Base-by-base conservation (phyloP, 2,329 filamentous ascomycete genomes). In the Aspergillus sp. region DNA sequence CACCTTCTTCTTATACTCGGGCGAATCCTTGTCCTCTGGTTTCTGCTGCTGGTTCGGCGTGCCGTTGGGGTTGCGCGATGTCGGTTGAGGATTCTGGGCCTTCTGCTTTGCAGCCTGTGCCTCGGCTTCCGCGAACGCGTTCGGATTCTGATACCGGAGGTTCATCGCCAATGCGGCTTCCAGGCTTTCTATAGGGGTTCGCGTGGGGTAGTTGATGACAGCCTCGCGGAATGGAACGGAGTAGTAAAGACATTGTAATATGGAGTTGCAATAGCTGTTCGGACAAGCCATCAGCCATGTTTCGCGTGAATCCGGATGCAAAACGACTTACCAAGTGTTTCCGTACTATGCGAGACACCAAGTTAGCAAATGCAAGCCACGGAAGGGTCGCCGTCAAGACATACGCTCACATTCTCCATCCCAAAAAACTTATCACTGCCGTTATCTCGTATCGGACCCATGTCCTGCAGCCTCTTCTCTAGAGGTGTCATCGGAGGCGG, bases 391-490 rank as follows among this genome's bases (percentile, higher is more conserved):
- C 15, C 19, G 24, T 16, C 26, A 26, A 15, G 26, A 13, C 22
- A 34, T 40, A 43, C 32, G 69, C 84, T 64, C 71, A 96, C 89
- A 66, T 98, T 98, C 64, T 98, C 91, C 58, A 96, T 81, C 11
- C 91, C 91, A 64, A 93, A 96, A 67, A 94, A 98, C 67, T 94
- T 93, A 67, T 96, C 91, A 57, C 84, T 94, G 33, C 91, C 91
- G 62, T 96, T 88, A 46, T 74, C 69, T 51, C 86, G 78, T 45
- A 93, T 66, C 2, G 88, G 78, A 3, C 86, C 88, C 37, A 84
- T 78, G 60, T 85, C 81, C 48, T 78, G 74, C 19, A 98, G 71
- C 71, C 93, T 82, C 68, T 86, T 78, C 61, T 80, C 75, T 20
- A 80, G 57, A 26, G 74, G 71, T 28, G 74, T 78, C 34, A 69